Percentiles rank a stretch among this genome's conserved stretches.
Conservation (phyloP, 306 rosid genomes). For the Prosopis cineraria region DNA sequence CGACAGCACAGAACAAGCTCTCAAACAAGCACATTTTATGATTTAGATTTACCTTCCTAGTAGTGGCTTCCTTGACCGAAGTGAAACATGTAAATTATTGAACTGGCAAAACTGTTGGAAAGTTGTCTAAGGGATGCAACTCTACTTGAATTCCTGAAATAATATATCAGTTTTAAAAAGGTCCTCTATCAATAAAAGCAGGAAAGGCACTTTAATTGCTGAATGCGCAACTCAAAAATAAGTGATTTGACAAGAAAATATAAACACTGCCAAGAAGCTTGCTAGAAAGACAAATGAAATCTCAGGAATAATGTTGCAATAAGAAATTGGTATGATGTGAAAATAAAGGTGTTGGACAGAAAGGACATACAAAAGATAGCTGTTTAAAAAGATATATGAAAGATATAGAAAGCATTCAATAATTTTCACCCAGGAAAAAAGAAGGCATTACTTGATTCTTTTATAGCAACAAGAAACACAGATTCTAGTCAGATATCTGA, state of each 20-base stretch:
- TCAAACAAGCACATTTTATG: background rate
- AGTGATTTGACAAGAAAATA: background rate
- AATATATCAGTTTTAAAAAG: conserved; percentile 1
- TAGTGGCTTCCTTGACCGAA: conserved; percentile 60
- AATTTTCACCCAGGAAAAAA: too few relatives aligned
- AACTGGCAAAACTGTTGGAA: conserved; percentile 68
- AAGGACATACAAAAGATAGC: background rate
- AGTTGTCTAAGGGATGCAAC: conserved; percentile 58
- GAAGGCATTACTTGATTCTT: too few relatives aligned
- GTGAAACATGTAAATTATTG: conserved; percentile 53
- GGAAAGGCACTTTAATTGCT: background rate
- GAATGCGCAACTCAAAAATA: background rate
- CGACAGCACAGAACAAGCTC: background rate
- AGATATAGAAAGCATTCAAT: background rate
- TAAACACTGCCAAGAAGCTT: background rate
- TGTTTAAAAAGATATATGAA: background rate
- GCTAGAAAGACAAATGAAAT: background rate
- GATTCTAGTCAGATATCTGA: background rate
- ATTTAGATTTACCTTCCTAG: background rate
- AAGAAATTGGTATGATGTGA: background rate
- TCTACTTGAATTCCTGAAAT: conserved; percentile 61
- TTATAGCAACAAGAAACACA: too few relatives aligned
- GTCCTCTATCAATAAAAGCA: background rate
- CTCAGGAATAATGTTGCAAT: conserved; percentile 3
- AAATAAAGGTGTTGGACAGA: background rate